These are phyloP conservation scores for Vachellia collinsii DNA, from an alignment of 306 rosid species.

Conservation along the genomic window DNA sequence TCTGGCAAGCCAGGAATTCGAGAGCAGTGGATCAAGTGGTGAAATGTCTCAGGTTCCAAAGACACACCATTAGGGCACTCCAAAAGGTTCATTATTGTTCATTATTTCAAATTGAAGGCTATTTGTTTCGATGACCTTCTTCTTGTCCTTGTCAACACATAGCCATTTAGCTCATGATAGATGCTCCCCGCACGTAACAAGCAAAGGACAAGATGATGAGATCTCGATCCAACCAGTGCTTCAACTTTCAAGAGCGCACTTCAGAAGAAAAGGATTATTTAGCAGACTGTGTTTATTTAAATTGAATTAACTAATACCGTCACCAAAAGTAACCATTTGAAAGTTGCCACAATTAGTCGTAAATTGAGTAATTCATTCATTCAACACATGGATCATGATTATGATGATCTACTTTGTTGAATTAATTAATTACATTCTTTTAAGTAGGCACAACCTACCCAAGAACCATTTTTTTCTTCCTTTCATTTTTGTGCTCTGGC, in stretches of 20 bases:
- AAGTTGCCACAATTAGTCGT: background rate
- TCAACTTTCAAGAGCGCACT: background rate
- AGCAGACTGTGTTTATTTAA: background rate
- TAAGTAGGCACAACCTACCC: slow-evolving; percentile 1
- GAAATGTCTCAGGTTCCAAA: slow-evolving; percentile 5
- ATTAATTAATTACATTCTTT: background rate
- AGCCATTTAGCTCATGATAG: background rate
- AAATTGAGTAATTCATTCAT: background rate
- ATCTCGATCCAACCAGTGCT: background rate
- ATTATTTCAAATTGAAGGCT: background rate
- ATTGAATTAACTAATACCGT: background rate
- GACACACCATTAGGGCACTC: background rate
- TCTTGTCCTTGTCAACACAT: background rate
- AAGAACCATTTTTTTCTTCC: background rate
- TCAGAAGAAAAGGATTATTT: background rate
- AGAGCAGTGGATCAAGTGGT: slow-evolving; percentile 51
- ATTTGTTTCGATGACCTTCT: background rate
- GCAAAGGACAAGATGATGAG: background rate
- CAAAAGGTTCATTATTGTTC: background rate
- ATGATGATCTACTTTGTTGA: background rate
- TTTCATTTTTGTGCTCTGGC: slow-evolving; percentile 3
- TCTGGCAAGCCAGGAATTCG: slow-evolving; percentile 56
- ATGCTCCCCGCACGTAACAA: no score
- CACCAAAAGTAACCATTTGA: background rate
- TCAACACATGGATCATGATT: background rate